Evolutionary conservation across 225 moss, liverwort and hornwort species (phyloP).

Genomic region (Bryoerythrophyllum caledonicum): DNA sequence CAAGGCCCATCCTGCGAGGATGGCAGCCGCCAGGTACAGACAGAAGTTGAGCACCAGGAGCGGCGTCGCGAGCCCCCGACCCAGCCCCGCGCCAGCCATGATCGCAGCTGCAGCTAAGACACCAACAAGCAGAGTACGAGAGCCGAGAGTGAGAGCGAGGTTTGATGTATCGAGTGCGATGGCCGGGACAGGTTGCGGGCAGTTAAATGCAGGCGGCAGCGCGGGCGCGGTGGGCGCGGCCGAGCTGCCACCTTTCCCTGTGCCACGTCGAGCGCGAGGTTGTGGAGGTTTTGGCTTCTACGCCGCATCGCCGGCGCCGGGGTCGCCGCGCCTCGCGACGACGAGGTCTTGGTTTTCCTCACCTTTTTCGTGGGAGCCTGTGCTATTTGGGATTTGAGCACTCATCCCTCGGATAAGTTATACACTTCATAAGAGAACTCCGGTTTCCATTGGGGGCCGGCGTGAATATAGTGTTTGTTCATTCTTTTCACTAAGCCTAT

Average conservation of each 20-base stretch:
- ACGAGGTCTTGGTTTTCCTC: slow-evolving; percentile 11
- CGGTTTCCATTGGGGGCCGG: too few relatives aligned
- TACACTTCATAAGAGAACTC: too few relatives aligned
- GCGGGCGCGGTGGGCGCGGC: neutral
- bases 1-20: slow-evolving; percentile 53
- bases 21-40: slow-evolving; percentile 46
- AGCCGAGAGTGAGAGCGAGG: too few relatives aligned
- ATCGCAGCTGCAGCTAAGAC: neutral
- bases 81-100: slow-evolving; percentile 47
- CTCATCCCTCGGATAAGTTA: too few relatives aligned
- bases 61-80: slow-evolving; percentile 48
- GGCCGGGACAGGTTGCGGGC: neutral
- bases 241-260: slow-evolving; percentile 4
- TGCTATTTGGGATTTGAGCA: too few relatives aligned
- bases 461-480: too few relatives aligned
- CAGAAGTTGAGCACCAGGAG: slow-evolving; percentile 49
- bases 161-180: too few relatives aligned
- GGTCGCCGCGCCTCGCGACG: neutral
- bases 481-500: too few relatives aligned
- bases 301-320: slow-evolving; percentile 5
- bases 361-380: neutral
- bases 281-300: neutral
- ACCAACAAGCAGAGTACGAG: neutral
- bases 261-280: slow-evolving; percentile 17
- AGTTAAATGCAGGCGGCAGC: neutral